Evolutionary conservation across 139 green algal species (phyloP).

Genomic region (Coelastrella sp.): DNA sequence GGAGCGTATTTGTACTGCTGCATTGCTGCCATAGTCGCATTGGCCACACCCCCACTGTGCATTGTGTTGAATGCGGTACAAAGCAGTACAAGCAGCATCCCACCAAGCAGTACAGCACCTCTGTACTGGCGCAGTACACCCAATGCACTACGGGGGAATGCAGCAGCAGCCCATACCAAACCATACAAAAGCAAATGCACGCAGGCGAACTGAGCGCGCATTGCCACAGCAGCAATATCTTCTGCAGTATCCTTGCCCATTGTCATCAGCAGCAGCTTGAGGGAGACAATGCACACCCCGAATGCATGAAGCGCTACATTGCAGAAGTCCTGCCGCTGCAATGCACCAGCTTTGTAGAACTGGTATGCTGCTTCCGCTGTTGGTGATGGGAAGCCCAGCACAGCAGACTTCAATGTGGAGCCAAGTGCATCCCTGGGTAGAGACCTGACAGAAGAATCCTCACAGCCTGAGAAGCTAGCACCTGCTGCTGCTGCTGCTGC

Average conservation of each 20-base stretch:
- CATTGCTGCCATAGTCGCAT: neutral
- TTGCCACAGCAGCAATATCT: neutral
- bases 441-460: neutral
- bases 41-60: neutral
- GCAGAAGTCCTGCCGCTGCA: neutral
- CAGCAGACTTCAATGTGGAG: neutral
- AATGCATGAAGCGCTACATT: neutral
- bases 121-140: neutral
- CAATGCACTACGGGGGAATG: neutral
- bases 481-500: slow-evolving; percentile 5
- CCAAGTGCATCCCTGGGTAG: neutral
- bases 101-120: neutral
- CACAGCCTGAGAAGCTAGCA: neutral
- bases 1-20: neutral
- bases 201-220: neutral
- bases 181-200: neutral
- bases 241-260: neutral
- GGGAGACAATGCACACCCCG: neutral
- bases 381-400: neutral
- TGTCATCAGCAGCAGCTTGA: neutral
- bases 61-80: neutral
- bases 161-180: neutral
- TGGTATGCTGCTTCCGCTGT: neutral
- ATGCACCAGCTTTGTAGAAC: neutral
- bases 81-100: neutral